Conservation (phyloP, 306 rosid genomes). For the Sophora flavescens region DNA sequence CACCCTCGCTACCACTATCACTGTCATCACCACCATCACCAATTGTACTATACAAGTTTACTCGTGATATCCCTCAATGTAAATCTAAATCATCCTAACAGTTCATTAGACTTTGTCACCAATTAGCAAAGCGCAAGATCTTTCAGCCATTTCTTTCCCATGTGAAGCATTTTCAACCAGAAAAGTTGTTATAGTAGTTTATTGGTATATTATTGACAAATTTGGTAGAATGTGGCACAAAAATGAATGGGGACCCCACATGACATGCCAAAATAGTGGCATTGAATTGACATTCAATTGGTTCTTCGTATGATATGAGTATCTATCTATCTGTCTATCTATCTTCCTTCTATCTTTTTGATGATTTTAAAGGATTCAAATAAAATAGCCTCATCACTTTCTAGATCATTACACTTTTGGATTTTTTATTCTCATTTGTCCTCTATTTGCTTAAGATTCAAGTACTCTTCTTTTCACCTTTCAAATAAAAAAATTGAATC, state of each 20-base stretch:
- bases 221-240: slow-evolving; percentile 62
- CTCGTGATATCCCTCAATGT: no score
- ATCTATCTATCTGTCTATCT: neutral
- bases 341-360: slow-evolving; percentile 42
- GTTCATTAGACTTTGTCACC: no score
- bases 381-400: slow-evolving; percentile 30
- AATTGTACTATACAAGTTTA: no score
- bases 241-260: slow-evolving; percentile 54
- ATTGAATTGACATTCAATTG: slow-evolving; percentile 45
- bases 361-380: slow-evolving; percentile 39
- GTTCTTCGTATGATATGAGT: slow-evolving; percentile 43
- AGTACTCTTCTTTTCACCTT: slow-evolving; percentile 58
- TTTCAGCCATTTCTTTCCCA: neutral
- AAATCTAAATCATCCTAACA: no score
- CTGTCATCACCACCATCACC: no score
- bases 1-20: no score
- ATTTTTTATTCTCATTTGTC: slow-evolving; percentile 46
- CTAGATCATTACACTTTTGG: slow-evolving; percentile 46
- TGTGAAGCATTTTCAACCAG: slow-evolving; percentile 61
- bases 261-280: slow-evolving; percentile 42
- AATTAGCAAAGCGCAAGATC: neutral
- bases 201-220: slow-evolving; percentile 60
- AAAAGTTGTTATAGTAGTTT: slow-evolving; percentile 37
- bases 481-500: slow-evolving; percentile 28
- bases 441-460: slow-evolving; percentile 67